These are phyloP conservation scores for Nakazawaea wickerhamii DNA, from an alignment of 805 yeast genomes.

Conservation along the genomic window DNA sequence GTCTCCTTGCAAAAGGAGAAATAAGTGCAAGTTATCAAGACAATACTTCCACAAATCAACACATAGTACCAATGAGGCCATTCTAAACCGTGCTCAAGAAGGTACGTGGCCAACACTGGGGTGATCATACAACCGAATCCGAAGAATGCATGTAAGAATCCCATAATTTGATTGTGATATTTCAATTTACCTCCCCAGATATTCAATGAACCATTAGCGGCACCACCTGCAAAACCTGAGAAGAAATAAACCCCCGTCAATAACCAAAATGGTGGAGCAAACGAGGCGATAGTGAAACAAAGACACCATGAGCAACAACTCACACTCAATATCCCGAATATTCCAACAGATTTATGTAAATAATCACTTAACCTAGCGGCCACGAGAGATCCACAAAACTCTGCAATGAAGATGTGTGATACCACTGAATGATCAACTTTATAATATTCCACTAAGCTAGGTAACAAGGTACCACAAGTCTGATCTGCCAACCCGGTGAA, in stretches of 20 bases:
- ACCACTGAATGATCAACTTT: conserved; percentile 37
- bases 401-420: conserved; percentile 12
- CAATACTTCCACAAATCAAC: conserved; percentile 25
- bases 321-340: conserved; percentile 4
- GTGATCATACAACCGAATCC: conserved; percentile 51
- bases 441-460: conserved; percentile 45
- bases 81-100: conserved; percentile 31
- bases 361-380: conserved; percentile 12
- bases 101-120: conserved; percentile 39
- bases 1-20: conserved; percentile 38
- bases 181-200: conserved; percentile 44
- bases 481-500: conserved; percentile 56
- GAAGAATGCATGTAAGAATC: conserved; percentile 46
- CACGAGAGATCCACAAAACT: conserved; percentile 6
- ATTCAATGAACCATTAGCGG: conserved; percentile 23
- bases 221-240: conserved; percentile 13
- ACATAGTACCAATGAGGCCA: conserved; percentile 46
- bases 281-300: conserved; percentile 8
- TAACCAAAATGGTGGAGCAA: conserved; percentile 9
- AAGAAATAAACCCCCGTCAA: conserved; percentile 6
- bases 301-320: conserved; percentile 6
- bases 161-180: conserved; percentile 47
- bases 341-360: conserved; percentile 11
- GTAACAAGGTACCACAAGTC: conserved; percentile 54
- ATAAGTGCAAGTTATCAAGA: conserved; percentile 22